Evolutionary conservation across 352 stramenopile genomes (phyloP), one percentile per base, ranked within the genome.

Genomic region (Globisporangium spiculum): DNA sequence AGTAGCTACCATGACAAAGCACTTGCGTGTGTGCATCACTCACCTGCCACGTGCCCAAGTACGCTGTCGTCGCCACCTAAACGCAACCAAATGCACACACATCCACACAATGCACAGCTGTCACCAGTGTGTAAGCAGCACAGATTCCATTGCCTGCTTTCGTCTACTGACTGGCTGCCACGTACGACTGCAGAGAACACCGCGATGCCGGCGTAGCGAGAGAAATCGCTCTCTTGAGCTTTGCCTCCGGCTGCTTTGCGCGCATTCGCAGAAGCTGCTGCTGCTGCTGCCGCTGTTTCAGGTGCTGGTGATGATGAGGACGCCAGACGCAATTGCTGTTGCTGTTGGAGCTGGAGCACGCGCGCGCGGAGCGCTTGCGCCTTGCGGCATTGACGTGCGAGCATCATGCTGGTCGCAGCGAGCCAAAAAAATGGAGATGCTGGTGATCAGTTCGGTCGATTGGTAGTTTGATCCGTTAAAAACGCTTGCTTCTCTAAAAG

Each of bases 11-110:
- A 52, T 24, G 44, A 12, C 18, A 24, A 52, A 52, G 44, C 6
- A 0, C 3, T 12, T 52, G 44, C 44, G 22, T 2, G 44, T 20
- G 22, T 2, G 3, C 10, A 34, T 18, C 18, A 60, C 56, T 20
- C 57, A 89, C 86, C 84, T 97, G 90, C 90, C 90, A 97, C 26
- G 69, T 64, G 16, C 90, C 90, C 18, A 97, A 74, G 27, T 84
- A 84, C 34, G 89, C 79, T 1, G 90, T 97, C 12, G 82, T 84
- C 55, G 79, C 81, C 7, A 88, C 78, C 84, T 94, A 34, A 38
- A 53, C 48, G 32, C 30, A 46, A 52, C 44, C 38, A 52, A 8
- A 64, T 8, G 14, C 27, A 55, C n/a, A 26, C 1, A 14, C 48
- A 26, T n/a, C n/a, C 20, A 9, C 12, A 54, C 5, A 55, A 27